These are phyloP conservation scores for Penicillium sp. DNA, from an alignment of 2,329 filamentous ascomycete genomes.

Conservation along the genomic window DNA sequence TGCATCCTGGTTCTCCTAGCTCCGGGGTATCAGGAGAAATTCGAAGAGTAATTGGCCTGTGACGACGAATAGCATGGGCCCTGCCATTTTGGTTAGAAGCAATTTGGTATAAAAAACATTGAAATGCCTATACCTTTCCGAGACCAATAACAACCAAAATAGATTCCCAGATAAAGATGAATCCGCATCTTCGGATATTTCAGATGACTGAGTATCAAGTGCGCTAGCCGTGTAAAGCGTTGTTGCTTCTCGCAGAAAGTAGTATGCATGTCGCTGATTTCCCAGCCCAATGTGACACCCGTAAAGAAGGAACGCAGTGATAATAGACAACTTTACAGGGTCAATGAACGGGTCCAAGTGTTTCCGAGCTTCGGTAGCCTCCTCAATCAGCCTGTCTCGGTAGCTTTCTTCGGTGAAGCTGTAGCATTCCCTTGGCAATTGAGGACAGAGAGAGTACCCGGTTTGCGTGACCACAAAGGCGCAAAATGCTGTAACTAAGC, in stretches of 20 bases:
- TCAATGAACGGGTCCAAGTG: constrained; percentile 24
- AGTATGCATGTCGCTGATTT: constrained; percentile 74
- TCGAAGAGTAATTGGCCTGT: constrained; percentile 65
- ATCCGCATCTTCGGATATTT: constrained; percentile 58
- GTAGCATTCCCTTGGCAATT: neutral
- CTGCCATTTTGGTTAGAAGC: constrained; percentile 37
- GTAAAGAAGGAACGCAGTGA: constrained; percentile 73
- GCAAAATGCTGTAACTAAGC: constrained; percentile 42
- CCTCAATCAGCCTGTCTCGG: constrained; percentile 27
- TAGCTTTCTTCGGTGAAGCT: neutral
- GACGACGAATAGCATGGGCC: constrained; percentile 66
- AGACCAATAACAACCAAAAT: constrained; percentile 69
- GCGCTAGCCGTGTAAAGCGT: constrained; percentile 65
- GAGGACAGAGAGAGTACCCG: constrained; percentile 13
- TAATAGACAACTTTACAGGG: constrained; percentile 47
- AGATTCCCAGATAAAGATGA: constrained; percentile 51
- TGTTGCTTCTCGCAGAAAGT: constrained; percentile 71
- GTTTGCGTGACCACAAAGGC: constrained; percentile 40
- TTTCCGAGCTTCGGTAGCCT: constrained; percentile 29
- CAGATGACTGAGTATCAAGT: constrained; percentile 46
- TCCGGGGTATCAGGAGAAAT: constrained; percentile 59
- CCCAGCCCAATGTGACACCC: constrained; percentile 69
- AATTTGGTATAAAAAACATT: neutral
- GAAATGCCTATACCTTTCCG: constrained; percentile 60
- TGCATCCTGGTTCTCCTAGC: constrained; percentile 53